phyloP scores from a whole-genome alignment of 2,329 filamentous ascomycete species.

The Cytospora mali region DNA sequence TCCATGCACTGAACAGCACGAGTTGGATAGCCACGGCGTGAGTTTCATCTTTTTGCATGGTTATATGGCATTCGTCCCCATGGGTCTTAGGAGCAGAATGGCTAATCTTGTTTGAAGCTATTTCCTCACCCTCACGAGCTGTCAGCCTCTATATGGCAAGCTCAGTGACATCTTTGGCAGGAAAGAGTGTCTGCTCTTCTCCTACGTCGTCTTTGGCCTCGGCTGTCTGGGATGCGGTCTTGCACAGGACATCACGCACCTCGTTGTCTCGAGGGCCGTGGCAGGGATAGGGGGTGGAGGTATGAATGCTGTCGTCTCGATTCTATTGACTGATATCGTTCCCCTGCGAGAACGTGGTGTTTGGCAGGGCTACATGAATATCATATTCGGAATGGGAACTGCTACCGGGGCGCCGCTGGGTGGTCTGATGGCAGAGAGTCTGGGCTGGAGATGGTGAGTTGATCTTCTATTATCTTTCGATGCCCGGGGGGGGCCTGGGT shows the following conservation, averaged over 20 bases:
- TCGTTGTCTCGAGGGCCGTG: conserved; percentile 47
- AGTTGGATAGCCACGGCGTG: conserved; percentile 66
- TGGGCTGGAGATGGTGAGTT: conserved; percentile 73
- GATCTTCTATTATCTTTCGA: conserved; percentile 18
- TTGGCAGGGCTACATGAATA: conserved; percentile 75
- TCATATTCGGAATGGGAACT: conserved; percentile 70
- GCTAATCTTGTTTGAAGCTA: conserved; percentile 49
- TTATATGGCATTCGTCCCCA: background rate
- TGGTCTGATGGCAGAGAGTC: conserved; percentile 69
- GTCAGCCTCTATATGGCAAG: conserved; percentile 68
- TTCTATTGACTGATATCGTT: conserved; percentile 72
- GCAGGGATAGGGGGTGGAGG: conserved; percentile 67
- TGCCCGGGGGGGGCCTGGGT: background rate
- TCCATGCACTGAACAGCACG: conserved; percentile 73
- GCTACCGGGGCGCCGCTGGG: conserved; percentile 70
- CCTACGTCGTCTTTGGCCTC: conserved; percentile 41
- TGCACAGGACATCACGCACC: conserved; percentile 52
- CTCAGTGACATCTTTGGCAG: conserved; percentile 62
- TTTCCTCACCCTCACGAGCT: conserved; percentile 73
- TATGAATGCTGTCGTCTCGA: conserved; percentile 70
- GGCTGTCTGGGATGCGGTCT: conserved; percentile 55
- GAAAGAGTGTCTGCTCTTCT: conserved; percentile 66
- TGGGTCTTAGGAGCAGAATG: background rate
- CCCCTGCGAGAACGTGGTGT: conserved; percentile 69
- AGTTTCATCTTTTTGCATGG: background rate